Base-by-base conservation (phyloP, 495 filamentous ascomycete species). In the Aspergillus sclerotiicarbonarius region DNA sequence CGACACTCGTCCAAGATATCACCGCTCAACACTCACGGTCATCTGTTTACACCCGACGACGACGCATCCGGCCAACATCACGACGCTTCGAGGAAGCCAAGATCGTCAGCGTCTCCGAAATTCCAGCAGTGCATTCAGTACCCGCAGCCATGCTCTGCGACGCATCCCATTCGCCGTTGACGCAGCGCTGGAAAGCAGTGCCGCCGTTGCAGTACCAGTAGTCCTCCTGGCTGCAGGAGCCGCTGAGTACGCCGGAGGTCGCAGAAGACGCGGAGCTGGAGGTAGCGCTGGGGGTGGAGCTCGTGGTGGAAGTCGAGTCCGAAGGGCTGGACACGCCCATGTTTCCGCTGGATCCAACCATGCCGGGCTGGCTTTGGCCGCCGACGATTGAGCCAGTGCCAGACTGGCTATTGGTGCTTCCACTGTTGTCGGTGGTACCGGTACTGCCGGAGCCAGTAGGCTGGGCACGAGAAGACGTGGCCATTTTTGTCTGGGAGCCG, bases 121-220 rank as follows among this genome's bases (percentile, higher is more conserved):
- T 63, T 15, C 83, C 83, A 19, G 73, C 53, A 10, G 57, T 74
- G 71, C 83, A 86, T 25, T 58, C 63, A 2, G 81, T 85, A 52
- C 82, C 82, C 0, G 72, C 67, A 0, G 82, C 76, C 66, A 84
- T 64, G 43, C 67, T 60, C 31, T 79, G 71, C 18, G 73, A 66
- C 10, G 60, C 71, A 21, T 79, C 80, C 83, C 83, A 86, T 33
- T 56, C 52, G 6, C 82, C 82, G n/a, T 75, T 75, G 6, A 80
- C 83, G 61, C 83, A 86, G 51, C 82, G 79, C 68, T 85, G 82
- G 76, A 82, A 86, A 1, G 72, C 66, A 2, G 69, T 71, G 51
- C 82, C 82, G 32, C 62, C 69, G 39, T 82, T 70, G 67, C 83
- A 86, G 70, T 83, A 82, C 81, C 81, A 86, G 49, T 70, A 72